Evolutionary conservation across 2,329 filamentous ascomycete genomes (phyloP).

Genomic region (Podosphaera fusca): DNA sequence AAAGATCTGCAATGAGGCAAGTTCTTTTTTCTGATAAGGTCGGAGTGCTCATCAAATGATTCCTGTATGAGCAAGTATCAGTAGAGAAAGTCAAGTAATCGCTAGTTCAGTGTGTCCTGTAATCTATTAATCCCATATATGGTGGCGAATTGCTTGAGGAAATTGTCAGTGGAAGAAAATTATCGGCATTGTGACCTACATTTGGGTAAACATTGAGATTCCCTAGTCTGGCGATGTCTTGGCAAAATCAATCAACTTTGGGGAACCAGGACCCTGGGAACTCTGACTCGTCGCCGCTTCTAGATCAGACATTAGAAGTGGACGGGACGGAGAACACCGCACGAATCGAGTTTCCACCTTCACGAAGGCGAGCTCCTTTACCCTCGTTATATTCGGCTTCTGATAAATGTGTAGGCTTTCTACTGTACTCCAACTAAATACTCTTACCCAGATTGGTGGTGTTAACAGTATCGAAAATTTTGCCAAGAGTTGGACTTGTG

Average conservation of each 20-base stretch:
- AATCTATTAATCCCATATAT: no score
- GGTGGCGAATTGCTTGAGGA: no score
- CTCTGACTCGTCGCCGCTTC: neutral
- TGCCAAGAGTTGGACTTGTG: constrained; percentile 75
- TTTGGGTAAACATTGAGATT: no score
- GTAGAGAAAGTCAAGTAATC: no score
- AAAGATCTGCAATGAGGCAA: no score
- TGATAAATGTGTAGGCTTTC: constrained; percentile 27
- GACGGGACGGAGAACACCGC: neutral
- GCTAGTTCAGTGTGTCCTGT: no score
- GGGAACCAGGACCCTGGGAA: neutral
- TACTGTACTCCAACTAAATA: constrained; percentile 30
- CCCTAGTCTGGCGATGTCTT: neutral
- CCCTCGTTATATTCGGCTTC: neutral
- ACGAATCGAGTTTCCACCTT: neutral
- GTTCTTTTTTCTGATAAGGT: no score
- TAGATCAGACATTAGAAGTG: neutral
- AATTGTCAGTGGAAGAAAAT: no score
- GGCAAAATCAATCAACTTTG: neutral
- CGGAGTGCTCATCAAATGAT: no score
- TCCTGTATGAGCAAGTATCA: no score
- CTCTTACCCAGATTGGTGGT: constrained; percentile 52
- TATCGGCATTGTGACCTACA: no score
- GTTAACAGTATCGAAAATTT: constrained; percentile 91
- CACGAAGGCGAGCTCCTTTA: neutral